Conservation (phyloP, 2,329 filamentous ascomycete species). For the Talaromyces sp. region DNA sequence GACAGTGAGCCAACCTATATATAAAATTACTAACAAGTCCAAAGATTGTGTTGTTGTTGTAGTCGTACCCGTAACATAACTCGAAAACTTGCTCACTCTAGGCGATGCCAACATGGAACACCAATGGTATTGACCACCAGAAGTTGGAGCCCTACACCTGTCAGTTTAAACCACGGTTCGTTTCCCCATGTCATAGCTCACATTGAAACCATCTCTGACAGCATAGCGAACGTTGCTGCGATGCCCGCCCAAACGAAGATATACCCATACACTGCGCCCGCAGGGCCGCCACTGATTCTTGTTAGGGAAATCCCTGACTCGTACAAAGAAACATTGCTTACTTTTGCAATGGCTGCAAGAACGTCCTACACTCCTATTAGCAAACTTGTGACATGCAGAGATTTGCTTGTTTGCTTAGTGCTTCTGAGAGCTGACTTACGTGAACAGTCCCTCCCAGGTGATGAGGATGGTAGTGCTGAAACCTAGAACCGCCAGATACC, state of each 20-base stretch:
- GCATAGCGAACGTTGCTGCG: conserved; percentile 2
- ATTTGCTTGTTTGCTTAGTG: neutral
- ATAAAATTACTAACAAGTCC: neutral
- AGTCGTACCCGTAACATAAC: conserved; percentile 8
- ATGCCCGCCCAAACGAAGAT: conserved; percentile 6
- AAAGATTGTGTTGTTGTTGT: neutral
- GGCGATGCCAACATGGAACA: conserved; percentile 8
- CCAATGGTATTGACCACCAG: conserved; percentile 10
- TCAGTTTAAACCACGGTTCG: neutral
- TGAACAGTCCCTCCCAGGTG: conserved; percentile 5
- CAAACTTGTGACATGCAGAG: too few species aligned
- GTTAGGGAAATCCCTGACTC: neutral
- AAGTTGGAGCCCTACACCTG: conserved; percentile 5
- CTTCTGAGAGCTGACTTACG: neutral
- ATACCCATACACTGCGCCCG: conserved; percentile 7
- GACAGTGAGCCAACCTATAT: conserved; percentile 11
- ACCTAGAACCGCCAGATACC: conserved; percentile 4
- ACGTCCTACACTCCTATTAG: neutral
- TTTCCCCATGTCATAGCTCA: neutral
- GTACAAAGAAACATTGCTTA: neutral
- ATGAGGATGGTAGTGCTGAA: conserved; percentile 8
- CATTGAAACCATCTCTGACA: conserved; percentile 9
- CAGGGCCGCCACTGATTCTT: conserved; percentile 3
- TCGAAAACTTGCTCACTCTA: conserved; percentile 6
- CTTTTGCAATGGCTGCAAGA: neutral